Evolutionary conservation across 2,329 filamentous ascomycete genomes (phyloP).

Genomic region (Paecilomyces niveus): DNA sequence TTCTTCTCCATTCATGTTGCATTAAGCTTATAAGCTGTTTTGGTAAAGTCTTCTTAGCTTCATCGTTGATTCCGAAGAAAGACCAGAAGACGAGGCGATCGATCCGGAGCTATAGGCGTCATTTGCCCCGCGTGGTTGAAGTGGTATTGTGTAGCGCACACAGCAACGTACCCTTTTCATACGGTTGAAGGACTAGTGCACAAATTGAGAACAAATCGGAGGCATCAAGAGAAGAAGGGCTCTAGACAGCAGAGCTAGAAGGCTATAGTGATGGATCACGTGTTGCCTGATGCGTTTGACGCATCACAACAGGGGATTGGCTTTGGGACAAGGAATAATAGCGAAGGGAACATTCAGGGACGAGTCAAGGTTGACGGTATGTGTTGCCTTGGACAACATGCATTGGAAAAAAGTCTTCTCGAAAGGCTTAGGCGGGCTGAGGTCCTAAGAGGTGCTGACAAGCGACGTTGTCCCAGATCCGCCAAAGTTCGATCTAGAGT

Average conservation of each 20-base stretch:
- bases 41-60: neutral
- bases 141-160: neutral
- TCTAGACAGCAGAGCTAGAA: neutral
- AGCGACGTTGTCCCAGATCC: slow-evolving; percentile 45
- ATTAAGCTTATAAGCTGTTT: neutral
- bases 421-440: neutral
- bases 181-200: neutral
- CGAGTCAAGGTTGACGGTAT: slow-evolving; percentile 24
- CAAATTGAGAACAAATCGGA: neutral
- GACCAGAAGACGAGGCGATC: neutral
- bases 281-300: slow-evolving; percentile 18
- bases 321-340: slow-evolving; percentile 5
- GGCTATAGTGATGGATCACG: slow-evolving; percentile 8
- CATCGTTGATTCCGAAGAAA: neutral
- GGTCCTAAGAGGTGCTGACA: neutral
- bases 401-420: neutral
- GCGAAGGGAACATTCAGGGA: slow-evolving; percentile 6
- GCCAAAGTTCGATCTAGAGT: slow-evolving; percentile 85
- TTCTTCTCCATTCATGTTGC: neutral
- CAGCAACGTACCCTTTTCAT: neutral
- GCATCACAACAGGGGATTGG: slow-evolving; percentile 10
- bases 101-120: neutral
- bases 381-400: slow-evolving; percentile 6
- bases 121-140: neutral
- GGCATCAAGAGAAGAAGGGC: neutral